Evolutionary conservation across 371 early-diverging fungal genomes (phyloP).

Genomic region (Coemansia sp.): DNA sequence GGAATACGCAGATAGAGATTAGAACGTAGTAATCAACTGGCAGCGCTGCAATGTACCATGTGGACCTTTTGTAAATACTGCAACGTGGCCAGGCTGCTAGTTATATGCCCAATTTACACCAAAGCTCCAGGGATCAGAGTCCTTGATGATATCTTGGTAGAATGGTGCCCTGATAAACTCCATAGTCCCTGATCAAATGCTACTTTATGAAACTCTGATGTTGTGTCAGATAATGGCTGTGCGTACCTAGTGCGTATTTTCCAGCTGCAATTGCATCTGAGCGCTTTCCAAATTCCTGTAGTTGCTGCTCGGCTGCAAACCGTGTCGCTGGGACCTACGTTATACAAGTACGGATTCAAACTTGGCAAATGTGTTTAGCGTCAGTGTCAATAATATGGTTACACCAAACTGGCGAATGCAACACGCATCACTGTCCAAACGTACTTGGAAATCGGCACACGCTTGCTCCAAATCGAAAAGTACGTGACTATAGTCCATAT

Average conservation of each 20-base stretch:
- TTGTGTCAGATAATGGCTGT: background rate
- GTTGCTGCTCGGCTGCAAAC: conserved; percentile 33
- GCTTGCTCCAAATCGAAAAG: conserved; percentile 45
- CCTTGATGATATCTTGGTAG: background rate
- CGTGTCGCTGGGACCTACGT: conserved; percentile 43
- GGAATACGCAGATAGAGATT: background rate
- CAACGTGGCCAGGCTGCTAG: background rate
- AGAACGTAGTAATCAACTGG: background rate
- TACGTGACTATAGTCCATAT: conserved; percentile 33
- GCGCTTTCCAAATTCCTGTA: conserved; percentile 45
- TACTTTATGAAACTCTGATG: background rate
- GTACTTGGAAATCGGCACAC: conserved; percentile 48
- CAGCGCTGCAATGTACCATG: conserved; percentile 4
- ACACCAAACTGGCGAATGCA: background rate
- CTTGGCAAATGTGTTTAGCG: background rate
- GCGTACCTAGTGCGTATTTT: conserved; percentile 40
- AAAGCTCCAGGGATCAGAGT: background rate
- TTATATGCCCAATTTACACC: background rate
- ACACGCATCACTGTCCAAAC: background rate
- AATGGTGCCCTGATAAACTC: background rate
- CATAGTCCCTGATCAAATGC: background rate
- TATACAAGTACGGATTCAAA: too few species aligned
- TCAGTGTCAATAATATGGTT: too few species aligned
- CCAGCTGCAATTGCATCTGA: conserved; percentile 43
- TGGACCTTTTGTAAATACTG: background rate